Base-by-base conservation (phyloP, 805 yeast genomes). In the Saturnispora silvae region DNA sequence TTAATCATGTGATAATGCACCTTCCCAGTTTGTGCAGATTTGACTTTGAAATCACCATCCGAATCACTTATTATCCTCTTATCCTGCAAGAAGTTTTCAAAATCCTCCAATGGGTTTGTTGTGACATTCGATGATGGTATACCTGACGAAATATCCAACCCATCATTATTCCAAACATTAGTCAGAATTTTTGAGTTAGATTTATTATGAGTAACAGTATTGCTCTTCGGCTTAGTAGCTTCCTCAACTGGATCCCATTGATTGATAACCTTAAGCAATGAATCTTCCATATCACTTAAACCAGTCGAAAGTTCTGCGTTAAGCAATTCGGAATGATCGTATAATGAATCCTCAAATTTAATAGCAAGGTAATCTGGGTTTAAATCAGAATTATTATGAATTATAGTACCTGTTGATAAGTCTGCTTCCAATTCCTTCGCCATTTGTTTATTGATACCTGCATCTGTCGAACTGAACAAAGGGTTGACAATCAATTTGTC, bases 211-310 rank as follows among this genome's bases (percentile, higher is more conserved):
- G 20, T 20, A 7, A 15, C 20, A 17, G n/a, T 17, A n/a, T n/a
- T n/a, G n/a, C n/a, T n/a, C 13, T 20, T 7, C n/a, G 19, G 20
- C 11, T 23, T 24, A 19, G 19, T 18, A 16, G 11, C 11, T 5
- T 35, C n/a, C 16, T 45, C 33, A 20, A 45, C 49, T 3, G 42
- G 42, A 33, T 54, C 52, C 57, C 57, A 62, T 1, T 60, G 60
- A 22, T 67, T 51, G 20, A 67, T 46, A 31, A 65, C 70, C 34
- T 63, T 65, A 41, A 53, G 49, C 16, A 61, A 61, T 20, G 71
- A 64, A 45, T 65, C 64, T 13, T 66, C 68, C 4, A 19, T 17
- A 11, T 35, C 31, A 27, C 33, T 32, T 10, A 34, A 35, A 31
- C 18, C 29, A 7, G 28, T 29, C 8, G 37, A 20, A 28, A 28